These are phyloP conservation scores for Evernia prunastri DNA, from an alignment of 495 filamentous ascomycete species.

Conservation along the genomic window DNA sequence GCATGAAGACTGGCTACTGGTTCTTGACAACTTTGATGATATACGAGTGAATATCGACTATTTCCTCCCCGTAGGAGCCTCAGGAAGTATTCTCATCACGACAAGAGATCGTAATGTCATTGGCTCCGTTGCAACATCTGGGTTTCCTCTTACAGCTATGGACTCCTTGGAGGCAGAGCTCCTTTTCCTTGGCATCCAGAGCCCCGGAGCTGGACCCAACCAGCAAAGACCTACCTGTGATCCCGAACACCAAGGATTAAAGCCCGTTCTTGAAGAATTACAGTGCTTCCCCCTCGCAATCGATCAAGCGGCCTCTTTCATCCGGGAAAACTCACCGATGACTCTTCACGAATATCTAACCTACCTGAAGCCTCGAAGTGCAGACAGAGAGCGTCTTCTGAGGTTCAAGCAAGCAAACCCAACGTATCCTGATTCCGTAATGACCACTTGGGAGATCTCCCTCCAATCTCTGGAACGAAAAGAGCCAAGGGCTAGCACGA, in stretches of 20 bases:
- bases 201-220: not conserved
- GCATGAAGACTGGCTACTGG: conserved; percentile 8
- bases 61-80: not conserved
- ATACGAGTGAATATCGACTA: not conserved
- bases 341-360: conserved; percentile 8
- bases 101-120: conserved; percentile 8
- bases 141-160: conserved; percentile 8
- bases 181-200: conserved; percentile 6
- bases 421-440: conserved; percentile 10
- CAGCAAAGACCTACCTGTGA: not conserved
- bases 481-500: conserved; percentile 3
- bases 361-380: conserved; percentile 10
- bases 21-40: conserved; percentile 12
- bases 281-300: conserved; percentile 13
- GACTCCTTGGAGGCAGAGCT: conserved; percentile 1
- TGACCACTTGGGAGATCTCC: conserved; percentile 15
- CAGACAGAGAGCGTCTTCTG: conserved; percentile 6
- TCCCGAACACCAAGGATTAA: not conserved
- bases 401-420: conserved; percentile 14
- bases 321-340: conserved; percentile 11
- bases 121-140: conserved; percentile 6
- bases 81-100: conserved; percentile 1
- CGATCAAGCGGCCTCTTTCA: conserved; percentile 13
- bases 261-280: conserved; percentile 5
- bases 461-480: conserved; percentile 7